A percentile compares a stretch with the other conserved stretches of the same genome.
phyloP scores from a whole-genome alignment of 2,329 filamentous ascomycete genomes.

The Cercospora beticola region DNA sequence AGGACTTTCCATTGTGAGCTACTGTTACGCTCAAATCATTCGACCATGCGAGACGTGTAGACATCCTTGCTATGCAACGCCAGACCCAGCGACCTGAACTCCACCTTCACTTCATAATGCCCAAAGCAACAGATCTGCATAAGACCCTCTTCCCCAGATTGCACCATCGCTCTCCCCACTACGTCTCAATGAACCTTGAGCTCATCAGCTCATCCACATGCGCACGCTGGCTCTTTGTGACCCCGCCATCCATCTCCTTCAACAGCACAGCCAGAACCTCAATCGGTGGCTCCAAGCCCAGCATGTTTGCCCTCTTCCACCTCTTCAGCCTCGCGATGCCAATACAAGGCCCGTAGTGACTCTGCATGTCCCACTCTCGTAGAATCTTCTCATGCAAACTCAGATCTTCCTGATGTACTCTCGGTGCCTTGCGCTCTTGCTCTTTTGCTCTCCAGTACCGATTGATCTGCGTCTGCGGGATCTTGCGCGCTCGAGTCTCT shows the following conservation, averaged over 20 bases:
- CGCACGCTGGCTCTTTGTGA: conserved; percentile 61
- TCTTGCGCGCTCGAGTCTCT: conserved; percentile 60
- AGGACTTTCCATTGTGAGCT: background rate
- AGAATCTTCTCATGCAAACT: conserved; percentile 78
- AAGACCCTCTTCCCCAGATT: background rate
- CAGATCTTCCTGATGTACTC: conserved; percentile 76
- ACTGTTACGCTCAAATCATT: conserved; percentile 4
- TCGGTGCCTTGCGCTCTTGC: conserved; percentile 62
- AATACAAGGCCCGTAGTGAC: conserved; percentile 87
- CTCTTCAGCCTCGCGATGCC: conserved; percentile 78
- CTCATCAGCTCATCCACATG: conserved; percentile 69
- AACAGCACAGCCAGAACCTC: conserved; percentile 86
- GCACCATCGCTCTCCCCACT: background rate
- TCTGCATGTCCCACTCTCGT: conserved; percentile 87
- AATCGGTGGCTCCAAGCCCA: conserved; percentile 84
- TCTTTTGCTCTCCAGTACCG: conserved; percentile 78
- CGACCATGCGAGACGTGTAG: background rate
- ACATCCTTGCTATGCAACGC: background rate
- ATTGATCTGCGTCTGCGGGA: conserved; percentile 68
- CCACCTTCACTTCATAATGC: background rate
- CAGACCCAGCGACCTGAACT: background rate
- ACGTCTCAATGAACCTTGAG: conserved; percentile 46
- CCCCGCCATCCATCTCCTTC: conserved; percentile 63
- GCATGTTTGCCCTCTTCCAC: conserved; percentile 79
- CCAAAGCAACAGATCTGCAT: background rate